Percentiles rank a stretch among this genome's conserved stretches.
Conservation (phyloP, 305 asterid genomes). For the Fraxinus baroniana region DNA sequence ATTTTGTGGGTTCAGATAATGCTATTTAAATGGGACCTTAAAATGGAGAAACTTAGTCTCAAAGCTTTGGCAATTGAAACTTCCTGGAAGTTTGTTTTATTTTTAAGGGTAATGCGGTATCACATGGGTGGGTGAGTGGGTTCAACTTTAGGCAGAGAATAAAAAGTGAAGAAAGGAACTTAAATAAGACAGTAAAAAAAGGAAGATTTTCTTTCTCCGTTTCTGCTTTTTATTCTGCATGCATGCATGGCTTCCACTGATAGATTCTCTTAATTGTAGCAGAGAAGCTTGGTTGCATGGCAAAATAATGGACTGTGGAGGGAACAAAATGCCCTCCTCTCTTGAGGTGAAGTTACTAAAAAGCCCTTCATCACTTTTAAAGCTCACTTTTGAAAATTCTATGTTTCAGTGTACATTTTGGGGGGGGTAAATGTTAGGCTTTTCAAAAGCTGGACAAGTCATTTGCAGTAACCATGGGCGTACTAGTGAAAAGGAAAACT, state of each 20-base stretch:
- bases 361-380: conserved; percentile 4
- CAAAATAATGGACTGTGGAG: conserved; percentile 38
- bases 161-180: conserved; percentile 28
- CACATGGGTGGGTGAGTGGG: conserved; percentile 51
- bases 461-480: conserved; percentile 27
- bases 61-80: conserved; percentile 37
- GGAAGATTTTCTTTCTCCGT: conserved; percentile 42
- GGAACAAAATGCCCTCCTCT: conserved; percentile 42
- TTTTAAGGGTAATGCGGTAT: conserved; percentile 33
- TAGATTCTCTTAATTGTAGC: conserved; percentile 41
- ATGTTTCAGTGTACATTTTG: conserved; percentile 4
- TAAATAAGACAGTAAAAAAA: conserved; percentile 42
- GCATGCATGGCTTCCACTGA: conserved; percentile 65
- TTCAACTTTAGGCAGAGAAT: conserved; percentile 38
- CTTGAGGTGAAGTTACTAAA: conserved; percentile 51
- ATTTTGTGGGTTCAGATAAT: conserved; percentile 56
- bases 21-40: conserved; percentile 40
- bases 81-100: conserved; percentile 19
- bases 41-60: conserved; percentile 38
- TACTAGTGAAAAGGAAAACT: conserved; percentile 16
- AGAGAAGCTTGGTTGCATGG: conserved; percentile 77
- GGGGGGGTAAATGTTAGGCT: conserved; percentile 27
- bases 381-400: conserved; percentile 12
- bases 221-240: conserved; percentile 25
- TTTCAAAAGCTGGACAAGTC: conserved; percentile 42